Evolutionary conservation across 257 asterid species (phyloP).

Genomic region (Buddleja alternifolia): DNA sequence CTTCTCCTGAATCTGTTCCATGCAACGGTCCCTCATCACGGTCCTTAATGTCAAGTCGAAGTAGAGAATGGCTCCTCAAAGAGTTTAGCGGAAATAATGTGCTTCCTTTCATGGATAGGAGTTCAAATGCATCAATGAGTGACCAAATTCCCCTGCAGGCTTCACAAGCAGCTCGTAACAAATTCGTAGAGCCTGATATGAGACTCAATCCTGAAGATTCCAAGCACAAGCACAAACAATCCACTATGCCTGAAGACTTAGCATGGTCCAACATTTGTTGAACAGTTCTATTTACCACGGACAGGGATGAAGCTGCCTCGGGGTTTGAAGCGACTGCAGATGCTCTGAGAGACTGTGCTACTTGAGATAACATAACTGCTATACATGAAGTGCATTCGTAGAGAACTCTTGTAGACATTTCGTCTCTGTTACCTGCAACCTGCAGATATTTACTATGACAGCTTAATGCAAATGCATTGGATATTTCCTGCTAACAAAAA

Average conservation of each 20-base stretch:
- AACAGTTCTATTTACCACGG: conserved; percentile 49
- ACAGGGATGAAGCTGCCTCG: conserved; percentile 46
- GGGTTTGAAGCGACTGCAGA: conserved; percentile 53
- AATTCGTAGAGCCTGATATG: conserved; percentile 84
- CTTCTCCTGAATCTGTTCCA: conserved; percentile 53
- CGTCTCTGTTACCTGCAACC: conserved; percentile 69
- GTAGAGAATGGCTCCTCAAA: conserved; percentile 55
- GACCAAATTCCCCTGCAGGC: conserved; percentile 88
- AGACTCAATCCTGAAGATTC: conserved; percentile 86
- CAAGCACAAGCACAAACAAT: conserved; percentile 71
- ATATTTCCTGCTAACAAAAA: conserved; percentile 25
- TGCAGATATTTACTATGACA: conserved; percentile 41
- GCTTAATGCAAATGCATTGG: conserved; percentile 24
- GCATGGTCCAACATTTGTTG: conserved; percentile 73
- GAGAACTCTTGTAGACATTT: conserved; percentile 72
- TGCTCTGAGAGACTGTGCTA: conserved; percentile 71
- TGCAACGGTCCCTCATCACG: conserved; percentile 46
- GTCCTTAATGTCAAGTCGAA: conserved; percentile 55
- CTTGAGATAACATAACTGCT: conserved; percentile 74
- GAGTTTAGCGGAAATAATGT: conserved; percentile 66
- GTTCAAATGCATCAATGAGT: conserved; percentile 76
- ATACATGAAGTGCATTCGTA: conserved; percentile 86
- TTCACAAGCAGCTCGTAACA: conserved; percentile 93
- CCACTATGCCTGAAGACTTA: conserved; percentile 65
- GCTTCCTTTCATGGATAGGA: conserved; percentile 52